Evolutionary conservation across 2,329 filamentous ascomycete species (phyloP).

Genomic region (Diaporthe ampelina): DNA sequence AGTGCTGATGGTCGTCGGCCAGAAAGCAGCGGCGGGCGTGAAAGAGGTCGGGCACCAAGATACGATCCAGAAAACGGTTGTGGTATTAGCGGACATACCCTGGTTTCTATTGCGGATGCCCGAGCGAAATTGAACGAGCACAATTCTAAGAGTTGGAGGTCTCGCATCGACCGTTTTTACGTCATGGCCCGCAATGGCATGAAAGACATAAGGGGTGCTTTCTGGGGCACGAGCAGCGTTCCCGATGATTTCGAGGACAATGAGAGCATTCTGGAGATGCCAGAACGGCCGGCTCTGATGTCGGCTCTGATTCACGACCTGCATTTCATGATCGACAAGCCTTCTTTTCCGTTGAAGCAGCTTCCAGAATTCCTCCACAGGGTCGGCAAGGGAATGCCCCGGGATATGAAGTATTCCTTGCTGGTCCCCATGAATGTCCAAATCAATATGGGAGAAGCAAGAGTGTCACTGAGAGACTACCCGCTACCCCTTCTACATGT

Average conservation of each 20-base stretch:
- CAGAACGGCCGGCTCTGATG: slow-evolving; percentile 87
- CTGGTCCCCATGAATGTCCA: slow-evolving; percentile 91
- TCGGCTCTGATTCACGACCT: slow-evolving; percentile 85
- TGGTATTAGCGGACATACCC: slow-evolving; percentile 78
- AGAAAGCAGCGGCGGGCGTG: slow-evolving; percentile 51
- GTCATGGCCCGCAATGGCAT: slow-evolving; percentile 79
- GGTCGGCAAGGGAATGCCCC: slow-evolving; percentile 97
- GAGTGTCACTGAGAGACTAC: slow-evolving; percentile 91
- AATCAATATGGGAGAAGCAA: slow-evolving; percentile 90
- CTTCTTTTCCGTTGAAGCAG: slow-evolving; percentile 86
- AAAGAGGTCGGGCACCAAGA: slow-evolving; percentile 63
- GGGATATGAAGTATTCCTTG: slow-evolving; percentile 90
- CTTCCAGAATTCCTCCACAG: slow-evolving; percentile 87
- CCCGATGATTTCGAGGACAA: slow-evolving; percentile 86
- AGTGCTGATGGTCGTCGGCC: slow-evolving; percentile 65
- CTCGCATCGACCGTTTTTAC: slow-evolving; percentile 85
- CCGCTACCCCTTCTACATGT: slow-evolving; percentile 93
- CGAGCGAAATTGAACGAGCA: slow-evolving; percentile 80
- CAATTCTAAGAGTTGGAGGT: slow-evolving; percentile 93
- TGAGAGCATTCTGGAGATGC: slow-evolving; percentile 88
- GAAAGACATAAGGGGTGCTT: slow-evolving; percentile 81
- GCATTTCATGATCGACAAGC: slow-evolving; percentile 89
- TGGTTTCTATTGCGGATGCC: slow-evolving; percentile 82
- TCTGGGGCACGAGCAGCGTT: slow-evolving; percentile 85
- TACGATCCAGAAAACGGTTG: slow-evolving; percentile 87